A percentile compares a stretch with the other conserved stretches of the same genome.
phyloP scores from a whole-genome alignment of 768 basidiomycete species.

The Kwoniella sp. region DNA sequence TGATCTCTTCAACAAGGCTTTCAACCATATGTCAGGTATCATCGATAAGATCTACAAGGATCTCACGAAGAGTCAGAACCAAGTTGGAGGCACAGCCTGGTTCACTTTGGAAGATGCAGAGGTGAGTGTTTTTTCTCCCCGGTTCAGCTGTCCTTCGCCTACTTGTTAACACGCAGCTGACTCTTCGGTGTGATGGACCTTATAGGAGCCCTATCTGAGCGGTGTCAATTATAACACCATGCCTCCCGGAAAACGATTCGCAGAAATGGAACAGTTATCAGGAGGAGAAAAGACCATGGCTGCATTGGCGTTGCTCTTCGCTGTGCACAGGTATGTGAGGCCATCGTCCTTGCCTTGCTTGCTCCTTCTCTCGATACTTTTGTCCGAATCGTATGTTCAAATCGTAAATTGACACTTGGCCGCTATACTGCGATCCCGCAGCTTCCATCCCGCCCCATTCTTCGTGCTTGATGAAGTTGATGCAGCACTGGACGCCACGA shows the following conservation, averaged over 20 bases:
- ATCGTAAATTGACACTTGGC: too few species aligned
- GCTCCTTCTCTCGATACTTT: conserved; percentile 19
- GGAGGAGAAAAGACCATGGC: conserved; percentile 99
- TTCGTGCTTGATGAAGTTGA: conserved; percentile 97
- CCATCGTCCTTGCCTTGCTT: too few species aligned
- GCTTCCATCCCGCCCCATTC: conserved; percentile 95
- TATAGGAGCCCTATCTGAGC: conserved; percentile 76
- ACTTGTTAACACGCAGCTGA: not conserved
- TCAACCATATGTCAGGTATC: conserved; percentile 88
- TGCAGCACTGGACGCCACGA: conserved; percentile 97
- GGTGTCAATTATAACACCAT: conserved; percentile 99
- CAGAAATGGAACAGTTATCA: conserved; percentile 98
- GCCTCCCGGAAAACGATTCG: conserved; percentile 99
- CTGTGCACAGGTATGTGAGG: conserved; percentile 87
- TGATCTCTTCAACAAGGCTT: conserved; percentile 93
- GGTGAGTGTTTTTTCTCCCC: too few species aligned
- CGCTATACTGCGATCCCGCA: conserved; percentile 53
- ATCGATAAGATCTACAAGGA: conserved; percentile 98
- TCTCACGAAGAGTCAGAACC: conserved; percentile 79
- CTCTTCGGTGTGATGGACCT: not conserved
- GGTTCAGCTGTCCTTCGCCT: conserved; percentile 26
- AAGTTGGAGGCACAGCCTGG: conserved; percentile 85
- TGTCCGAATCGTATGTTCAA: not conserved
- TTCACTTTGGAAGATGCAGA: conserved; percentile 94
- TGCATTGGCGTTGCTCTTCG: conserved; percentile 91